A percentile compares a stretch with the other conserved stretches of the same genome.
These are phyloP conservation scores for Pythium oligandrum DNA, from an alignment of 352 stramenopile genomes.

Conservation along the genomic window DNA sequence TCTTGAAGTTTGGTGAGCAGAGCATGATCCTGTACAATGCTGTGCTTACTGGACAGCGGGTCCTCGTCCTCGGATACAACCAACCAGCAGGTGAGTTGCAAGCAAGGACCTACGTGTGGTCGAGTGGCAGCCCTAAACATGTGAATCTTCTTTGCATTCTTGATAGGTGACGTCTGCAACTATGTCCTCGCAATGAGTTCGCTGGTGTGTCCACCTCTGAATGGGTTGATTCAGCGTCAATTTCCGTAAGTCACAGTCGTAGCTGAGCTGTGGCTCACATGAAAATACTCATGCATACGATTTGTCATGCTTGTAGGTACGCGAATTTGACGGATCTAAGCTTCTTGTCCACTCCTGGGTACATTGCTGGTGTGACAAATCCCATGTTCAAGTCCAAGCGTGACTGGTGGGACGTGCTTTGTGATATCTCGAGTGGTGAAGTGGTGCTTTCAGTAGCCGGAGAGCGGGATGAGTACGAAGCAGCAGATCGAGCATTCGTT, in stretches of 20 bases:
- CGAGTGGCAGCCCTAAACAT: too few species aligned
- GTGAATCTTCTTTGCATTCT: background rate
- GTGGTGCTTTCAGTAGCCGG: conserved; percentile 48
- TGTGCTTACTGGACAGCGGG: conserved; percentile 67
- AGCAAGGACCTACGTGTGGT: background rate
- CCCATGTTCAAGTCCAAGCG: conserved; percentile 90
- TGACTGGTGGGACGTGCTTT: conserved; percentile 90
- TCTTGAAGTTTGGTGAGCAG: conserved; percentile 81
- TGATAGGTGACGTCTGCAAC: conserved; percentile 70
- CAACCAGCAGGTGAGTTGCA: conserved; percentile 43
- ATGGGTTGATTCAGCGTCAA: conserved; percentile 72
- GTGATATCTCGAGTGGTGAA: conserved; percentile 81
- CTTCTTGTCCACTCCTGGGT: conserved; percentile 80
- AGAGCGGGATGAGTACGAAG: conserved; percentile 77
- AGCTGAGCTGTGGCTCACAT: too few species aligned
- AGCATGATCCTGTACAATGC: conserved; percentile 86
- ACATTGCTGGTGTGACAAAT: conserved; percentile 89
- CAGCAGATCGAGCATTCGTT: conserved; percentile 62
- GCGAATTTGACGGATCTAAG: conserved; percentile 87
- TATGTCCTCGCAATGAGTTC: conserved; percentile 82
- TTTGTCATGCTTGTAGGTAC: conserved; percentile 12
- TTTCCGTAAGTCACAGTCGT: conserved; percentile 26
- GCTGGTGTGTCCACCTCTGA: conserved; percentile 77
- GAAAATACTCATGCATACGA: too few species aligned
- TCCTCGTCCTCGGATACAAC: conserved; percentile 84